phyloP scores from a whole-genome alignment of 208 protist species.

The Trypanosoma vivax region DNA sequence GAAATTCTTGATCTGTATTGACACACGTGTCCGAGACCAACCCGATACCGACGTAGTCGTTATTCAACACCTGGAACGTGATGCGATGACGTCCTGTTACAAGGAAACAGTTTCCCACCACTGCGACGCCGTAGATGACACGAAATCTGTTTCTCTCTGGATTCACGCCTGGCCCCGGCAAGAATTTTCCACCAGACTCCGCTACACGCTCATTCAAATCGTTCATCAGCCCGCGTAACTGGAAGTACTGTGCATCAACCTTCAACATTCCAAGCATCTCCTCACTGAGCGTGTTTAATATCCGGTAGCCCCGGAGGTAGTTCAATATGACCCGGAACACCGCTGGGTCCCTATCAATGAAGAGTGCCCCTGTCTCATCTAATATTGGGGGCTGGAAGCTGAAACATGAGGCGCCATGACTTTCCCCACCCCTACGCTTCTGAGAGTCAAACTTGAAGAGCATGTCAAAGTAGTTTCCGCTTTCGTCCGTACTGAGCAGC shows the following conservation, averaged over 20 bases:
- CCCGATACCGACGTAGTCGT: conserved; percentile 86
- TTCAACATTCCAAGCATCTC: conserved; percentile 57
- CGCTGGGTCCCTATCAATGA: conserved; percentile 81
- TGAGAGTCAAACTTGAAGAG: conserved; percentile 17
- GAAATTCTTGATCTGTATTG: conserved; percentile 79
- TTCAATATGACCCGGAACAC: conserved; percentile 77
- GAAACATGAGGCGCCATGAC: not conserved
- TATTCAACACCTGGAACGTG: conserved; percentile 64
- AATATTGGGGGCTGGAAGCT: conserved; percentile 27
- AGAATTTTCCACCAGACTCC: conserved; percentile 28
- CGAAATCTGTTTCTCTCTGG: conserved; percentile 68
- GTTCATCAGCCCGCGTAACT: conserved; percentile 39
- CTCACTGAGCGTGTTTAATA: conserved; percentile 59
- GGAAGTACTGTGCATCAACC: conserved; percentile 74
- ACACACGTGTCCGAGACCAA: conserved; percentile 78
- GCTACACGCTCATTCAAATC: conserved; percentile 36
- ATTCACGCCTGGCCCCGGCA: conserved; percentile 65
- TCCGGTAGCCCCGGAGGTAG: conserved; percentile 77
- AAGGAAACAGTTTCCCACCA: conserved; percentile 70
- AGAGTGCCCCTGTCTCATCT: conserved; percentile 53
- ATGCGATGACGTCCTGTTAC: conserved; percentile 78
- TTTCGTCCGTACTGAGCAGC: conserved; percentile 30
- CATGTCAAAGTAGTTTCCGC: conserved; percentile 27
- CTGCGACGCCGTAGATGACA: conserved; percentile 71
- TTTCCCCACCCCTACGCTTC: not conserved